Evolutionary conservation across 306 rosid genomes (phyloP).

Genomic region (Quercus cerris): DNA sequence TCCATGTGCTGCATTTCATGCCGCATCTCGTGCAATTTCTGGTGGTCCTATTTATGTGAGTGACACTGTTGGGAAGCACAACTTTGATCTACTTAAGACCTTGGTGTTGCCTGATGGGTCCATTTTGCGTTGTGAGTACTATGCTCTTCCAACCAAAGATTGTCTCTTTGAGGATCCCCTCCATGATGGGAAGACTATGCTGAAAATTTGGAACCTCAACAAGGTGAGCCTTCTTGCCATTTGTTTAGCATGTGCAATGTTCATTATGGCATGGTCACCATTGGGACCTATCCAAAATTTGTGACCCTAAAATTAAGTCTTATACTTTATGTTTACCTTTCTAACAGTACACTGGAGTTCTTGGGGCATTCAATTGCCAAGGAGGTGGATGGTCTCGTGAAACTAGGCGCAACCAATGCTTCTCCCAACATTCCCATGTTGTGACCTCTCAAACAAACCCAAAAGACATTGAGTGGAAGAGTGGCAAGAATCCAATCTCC

Average conservation of each 20-base stretch:
- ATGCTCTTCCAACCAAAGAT: conserved; percentile 83
- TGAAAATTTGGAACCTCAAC: conserved; percentile 91
- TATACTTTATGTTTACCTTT: neutral
- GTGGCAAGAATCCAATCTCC: conserved; percentile 56
- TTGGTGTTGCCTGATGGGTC: conserved; percentile 85
- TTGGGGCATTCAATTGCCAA: conserved; percentile 92
- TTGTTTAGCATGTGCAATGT: neutral
- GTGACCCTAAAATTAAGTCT: neutral
- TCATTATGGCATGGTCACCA: neutral
- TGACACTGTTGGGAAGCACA: conserved; percentile 74
- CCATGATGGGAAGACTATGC: conserved; percentile 90
- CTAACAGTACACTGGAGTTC: conserved; percentile 69
- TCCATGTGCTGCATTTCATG: conserved; percentile 92
- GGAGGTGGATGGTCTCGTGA: conserved; percentile 95
- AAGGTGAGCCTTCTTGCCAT: conserved; percentile 41
- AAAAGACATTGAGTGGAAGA: conserved; percentile 80
- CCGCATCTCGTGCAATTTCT: conserved; percentile 92
- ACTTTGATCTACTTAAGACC: conserved; percentile 69
- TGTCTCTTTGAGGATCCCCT: conserved; percentile 86
- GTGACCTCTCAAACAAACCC: conserved; percentile 54
- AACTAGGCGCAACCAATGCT: conserved; percentile 66
- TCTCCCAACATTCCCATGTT: conserved; percentile 50
- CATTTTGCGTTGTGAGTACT: conserved; percentile 71
- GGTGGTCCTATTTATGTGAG: conserved; percentile 92
- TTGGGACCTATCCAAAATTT: neutral